These are phyloP conservation scores for Coemansia sp. DNA, from an alignment of 192 early-diverging fungal species.

Conservation along the genomic window DNA sequence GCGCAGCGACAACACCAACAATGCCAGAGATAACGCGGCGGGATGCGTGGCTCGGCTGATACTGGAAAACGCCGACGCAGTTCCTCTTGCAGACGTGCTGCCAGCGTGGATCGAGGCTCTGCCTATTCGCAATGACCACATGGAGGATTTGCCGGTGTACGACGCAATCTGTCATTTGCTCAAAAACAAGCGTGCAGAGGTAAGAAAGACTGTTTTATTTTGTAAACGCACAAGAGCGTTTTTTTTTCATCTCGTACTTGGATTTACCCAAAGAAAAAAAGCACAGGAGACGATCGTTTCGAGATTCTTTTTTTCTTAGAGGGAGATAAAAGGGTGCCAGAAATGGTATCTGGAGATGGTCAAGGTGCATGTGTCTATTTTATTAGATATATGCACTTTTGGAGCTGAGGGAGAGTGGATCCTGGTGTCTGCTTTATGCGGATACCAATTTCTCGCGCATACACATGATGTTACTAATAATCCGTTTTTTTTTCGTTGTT, in stretches of 20 bases:
- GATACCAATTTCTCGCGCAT: neutral
- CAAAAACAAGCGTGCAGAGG: conserved; percentile 41
- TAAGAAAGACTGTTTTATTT: conserved; percentile 26
- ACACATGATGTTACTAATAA: neutral
- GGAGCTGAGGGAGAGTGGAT: neutral
- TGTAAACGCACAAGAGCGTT: neutral
- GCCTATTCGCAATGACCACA: conserved; percentile 73
- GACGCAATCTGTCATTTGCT: conserved; percentile 68
- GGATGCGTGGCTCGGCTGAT: conserved; percentile 79
- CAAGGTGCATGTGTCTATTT: neutral
- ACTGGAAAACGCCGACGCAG: conserved; percentile 64
- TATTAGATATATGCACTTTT: too few species aligned
- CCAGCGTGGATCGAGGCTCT: conserved; percentile 65
- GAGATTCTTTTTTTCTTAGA: neutral
- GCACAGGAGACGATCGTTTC: neutral
- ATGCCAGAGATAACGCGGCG: conserved; percentile 70
- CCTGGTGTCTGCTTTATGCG: neutral
- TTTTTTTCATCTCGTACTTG: neutral
- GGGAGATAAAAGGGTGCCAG: neutral
- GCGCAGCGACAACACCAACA: conserved; percentile 41
- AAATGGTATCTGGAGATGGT: neutral
- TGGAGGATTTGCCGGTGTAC: conserved; percentile 78
- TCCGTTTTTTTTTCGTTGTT: neutral
- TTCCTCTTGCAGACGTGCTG: conserved; percentile 71
- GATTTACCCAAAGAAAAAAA: neutral